Evolutionary conservation across 2,329 filamentous ascomycete genomes (phyloP).

Genomic region (Fusarium fracticaudum): DNA sequence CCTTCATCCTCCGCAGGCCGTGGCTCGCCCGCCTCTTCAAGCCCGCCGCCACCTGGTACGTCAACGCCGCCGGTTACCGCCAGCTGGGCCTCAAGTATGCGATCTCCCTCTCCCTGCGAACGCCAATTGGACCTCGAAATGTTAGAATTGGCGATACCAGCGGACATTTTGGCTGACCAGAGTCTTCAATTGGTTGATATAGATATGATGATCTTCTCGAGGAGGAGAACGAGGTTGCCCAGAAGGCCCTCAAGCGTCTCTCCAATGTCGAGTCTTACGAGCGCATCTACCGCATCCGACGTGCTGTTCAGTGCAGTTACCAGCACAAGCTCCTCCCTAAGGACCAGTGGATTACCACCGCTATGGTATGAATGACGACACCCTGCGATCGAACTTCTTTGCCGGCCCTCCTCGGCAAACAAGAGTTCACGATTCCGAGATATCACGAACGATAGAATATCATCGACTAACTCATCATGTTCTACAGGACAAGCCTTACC

Average conservation of each 20-base stretch:
- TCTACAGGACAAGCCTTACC: constrained; percentile 62
- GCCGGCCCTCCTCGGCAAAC: constrained; percentile 30
- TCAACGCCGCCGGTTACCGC: constrained; percentile 89
- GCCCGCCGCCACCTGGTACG: constrained; percentile 90
- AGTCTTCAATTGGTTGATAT: constrained; percentile 26
- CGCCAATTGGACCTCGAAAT: constrained; percentile 33
- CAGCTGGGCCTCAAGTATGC: constrained; percentile 88
- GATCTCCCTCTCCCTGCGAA: constrained; percentile 19
- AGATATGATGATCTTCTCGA: constrained; percentile 95
- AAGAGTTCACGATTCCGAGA: constrained; percentile 27
- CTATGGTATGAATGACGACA: constrained; percentile 54
- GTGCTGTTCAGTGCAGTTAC: constrained; percentile 83
- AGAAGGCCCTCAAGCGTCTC: constrained; percentile 90
- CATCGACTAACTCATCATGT: constrained; percentile 27
- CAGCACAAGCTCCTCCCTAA: constrained; percentile 72
- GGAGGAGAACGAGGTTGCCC: constrained; percentile 89
- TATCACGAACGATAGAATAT: constrained; percentile 4
- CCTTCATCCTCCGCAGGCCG: constrained; percentile 82
- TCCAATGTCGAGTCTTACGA: constrained; percentile 92
- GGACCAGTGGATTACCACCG: constrained; percentile 67
- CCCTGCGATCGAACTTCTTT: background rate
- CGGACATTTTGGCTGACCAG: constrained; percentile 38
- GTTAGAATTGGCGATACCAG: background rate
- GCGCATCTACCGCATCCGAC: constrained; percentile 95
- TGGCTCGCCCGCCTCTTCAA: constrained; percentile 81